A percentile compares a stretch with the other conserved stretches of the same genome.
Conservation (phyloP, 2,329 filamentous ascomycete species). For the Capronia coronata region DNA sequence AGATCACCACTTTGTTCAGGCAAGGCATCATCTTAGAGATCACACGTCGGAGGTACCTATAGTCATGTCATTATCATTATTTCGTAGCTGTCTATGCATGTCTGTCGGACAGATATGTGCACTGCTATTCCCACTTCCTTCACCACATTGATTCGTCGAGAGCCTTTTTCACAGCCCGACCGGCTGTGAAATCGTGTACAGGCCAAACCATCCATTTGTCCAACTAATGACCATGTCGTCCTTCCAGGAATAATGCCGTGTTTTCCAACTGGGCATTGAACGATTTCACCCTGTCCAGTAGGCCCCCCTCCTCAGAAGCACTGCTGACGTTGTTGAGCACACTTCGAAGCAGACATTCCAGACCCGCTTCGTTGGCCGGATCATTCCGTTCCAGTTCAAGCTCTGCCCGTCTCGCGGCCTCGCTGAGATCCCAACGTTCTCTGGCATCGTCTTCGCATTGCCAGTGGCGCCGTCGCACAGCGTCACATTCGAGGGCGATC, state of each 20-base stretch:
- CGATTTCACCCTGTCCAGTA: constrained; percentile 37
- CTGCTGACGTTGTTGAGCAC: constrained; percentile 39
- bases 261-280: constrained; percentile 42
- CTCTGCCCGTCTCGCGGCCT: constrained; percentile 38
- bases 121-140: no score
- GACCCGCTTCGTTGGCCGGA: constrained; percentile 29
- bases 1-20: no score
- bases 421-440: constrained; percentile 24
- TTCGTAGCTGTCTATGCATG: background rate
- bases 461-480: constrained; percentile 39
- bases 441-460: constrained; percentile 35
- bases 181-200: background rate
- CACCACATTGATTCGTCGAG: no score
- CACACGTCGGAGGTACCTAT: background rate
- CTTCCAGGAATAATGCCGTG: constrained; percentile 26
- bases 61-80: background rate
- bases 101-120: background rate
- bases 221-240: background rate
- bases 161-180: no score
- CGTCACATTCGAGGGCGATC: constrained; percentile 46
- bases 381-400: constrained; percentile 37
- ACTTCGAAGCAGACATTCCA: constrained; percentile 40
- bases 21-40: no score
- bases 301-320: constrained; percentile 36
- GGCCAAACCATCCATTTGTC: background rate